These are phyloP conservation scores for Medicago arabica DNA, from an alignment of 306 rosid genomes.

Conservation along the genomic window DNA sequence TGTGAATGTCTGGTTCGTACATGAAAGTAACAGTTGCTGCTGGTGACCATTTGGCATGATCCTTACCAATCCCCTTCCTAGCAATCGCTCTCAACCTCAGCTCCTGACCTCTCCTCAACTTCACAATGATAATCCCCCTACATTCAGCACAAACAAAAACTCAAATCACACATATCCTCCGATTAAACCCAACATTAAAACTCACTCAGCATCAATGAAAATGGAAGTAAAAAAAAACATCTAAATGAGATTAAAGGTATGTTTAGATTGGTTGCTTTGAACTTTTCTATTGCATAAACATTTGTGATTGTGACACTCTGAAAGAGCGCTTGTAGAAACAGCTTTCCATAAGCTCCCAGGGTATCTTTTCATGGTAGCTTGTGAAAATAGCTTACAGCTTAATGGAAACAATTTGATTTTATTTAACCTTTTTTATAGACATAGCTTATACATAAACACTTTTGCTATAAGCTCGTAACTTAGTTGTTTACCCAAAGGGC, in stretches of 20 bases:
- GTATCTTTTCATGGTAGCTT: too few species aligned
- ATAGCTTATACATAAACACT: not conserved
- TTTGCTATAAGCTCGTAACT: not conserved
- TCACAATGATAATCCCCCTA: conserved; percentile 94
- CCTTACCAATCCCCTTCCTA: conserved; percentile 96
- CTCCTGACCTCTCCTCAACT: conserved; percentile 88
- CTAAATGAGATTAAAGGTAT: not conserved
- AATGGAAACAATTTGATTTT: not conserved
- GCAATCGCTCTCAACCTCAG: conserved; percentile 95
- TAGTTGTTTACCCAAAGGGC: too few species aligned
- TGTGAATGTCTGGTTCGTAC: conserved; percentile 89
- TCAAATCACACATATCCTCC: conserved; percentile 25
- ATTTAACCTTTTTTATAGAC: not conserved
- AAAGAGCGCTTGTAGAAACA: not conserved
- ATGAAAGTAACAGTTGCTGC: conserved; percentile 96
- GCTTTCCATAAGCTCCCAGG: not conserved
- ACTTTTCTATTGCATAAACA: not conserved
- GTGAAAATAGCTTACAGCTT: not conserved
- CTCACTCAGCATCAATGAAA: not conserved
- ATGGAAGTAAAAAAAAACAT: not conserved
- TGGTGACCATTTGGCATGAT: conserved; percentile 99
- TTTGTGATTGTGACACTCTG: not conserved
- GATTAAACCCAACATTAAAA: conserved; percentile 14
- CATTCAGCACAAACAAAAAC: conserved; percentile 28
- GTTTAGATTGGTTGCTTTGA: not conserved